Evolutionary conservation across 768 basidiomycete genomes (phyloP).

Genomic region (Tubosaeta brunneosetosa): DNA sequence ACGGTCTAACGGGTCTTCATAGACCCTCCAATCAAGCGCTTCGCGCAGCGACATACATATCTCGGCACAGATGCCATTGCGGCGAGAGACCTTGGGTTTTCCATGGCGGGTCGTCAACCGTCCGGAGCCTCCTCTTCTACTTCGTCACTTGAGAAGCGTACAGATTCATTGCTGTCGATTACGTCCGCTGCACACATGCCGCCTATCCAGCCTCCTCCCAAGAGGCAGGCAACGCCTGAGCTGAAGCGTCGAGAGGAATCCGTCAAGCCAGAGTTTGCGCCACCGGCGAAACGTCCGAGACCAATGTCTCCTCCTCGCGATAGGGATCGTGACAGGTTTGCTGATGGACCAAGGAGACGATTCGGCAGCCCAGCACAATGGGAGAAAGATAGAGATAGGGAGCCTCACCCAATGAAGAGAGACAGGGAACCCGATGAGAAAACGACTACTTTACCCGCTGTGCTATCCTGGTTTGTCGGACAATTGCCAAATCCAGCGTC

Average conservation of each 20-base stretch:
- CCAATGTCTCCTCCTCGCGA: slow-evolving; percentile 46
- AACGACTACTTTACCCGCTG: slow-evolving; percentile 42
- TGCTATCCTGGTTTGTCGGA: slow-evolving; percentile 82
- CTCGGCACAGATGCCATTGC: slow-evolving; percentile 86
- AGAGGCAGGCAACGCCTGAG: slow-evolving; percentile 33
- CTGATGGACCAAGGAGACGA: slow-evolving; percentile 35
- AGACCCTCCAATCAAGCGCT: slow-evolving; percentile 90
- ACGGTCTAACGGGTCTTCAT: not conserved
- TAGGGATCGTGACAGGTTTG: slow-evolving; percentile 44
- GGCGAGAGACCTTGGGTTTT: slow-evolving; percentile 80
- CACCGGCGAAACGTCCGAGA: slow-evolving; percentile 42
- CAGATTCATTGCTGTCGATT: slow-evolving; percentile 35
- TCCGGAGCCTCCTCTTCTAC: slow-evolving; percentile 14
- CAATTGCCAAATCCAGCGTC: slow-evolving; percentile 62
- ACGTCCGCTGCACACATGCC: slow-evolving; percentile 24
- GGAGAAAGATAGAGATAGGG: slow-evolving; percentile 45
- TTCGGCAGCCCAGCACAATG: slow-evolving; percentile 38
- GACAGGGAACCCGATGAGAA: slow-evolving; percentile 45
- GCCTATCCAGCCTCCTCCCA: slow-evolving; percentile 19
- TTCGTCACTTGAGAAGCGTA: slow-evolving; percentile 30
- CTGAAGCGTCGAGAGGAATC: slow-evolving; percentile 42
- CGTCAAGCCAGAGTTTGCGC: slow-evolving; percentile 34
- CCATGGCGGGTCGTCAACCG: slow-evolving; percentile 38
- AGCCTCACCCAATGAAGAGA: slow-evolving; percentile 36
- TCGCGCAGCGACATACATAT: slow-evolving; percentile 74